Conservation (phyloP, 805 yeast genomes). For the Candida sonorensis region DNA sequence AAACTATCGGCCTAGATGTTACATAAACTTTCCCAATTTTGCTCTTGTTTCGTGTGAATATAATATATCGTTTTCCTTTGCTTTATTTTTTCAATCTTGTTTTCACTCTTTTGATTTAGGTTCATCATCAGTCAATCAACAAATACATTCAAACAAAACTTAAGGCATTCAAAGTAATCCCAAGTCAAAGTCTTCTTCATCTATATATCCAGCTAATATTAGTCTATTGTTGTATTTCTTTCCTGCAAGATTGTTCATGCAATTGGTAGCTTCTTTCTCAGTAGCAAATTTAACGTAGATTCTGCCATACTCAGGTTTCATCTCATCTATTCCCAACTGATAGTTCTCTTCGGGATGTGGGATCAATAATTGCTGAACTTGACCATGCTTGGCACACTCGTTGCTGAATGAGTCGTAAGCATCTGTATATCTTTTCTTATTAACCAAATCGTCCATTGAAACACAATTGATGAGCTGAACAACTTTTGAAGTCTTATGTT, state of each 20-base stretch:
- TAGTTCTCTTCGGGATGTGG: conserved; percentile 47
- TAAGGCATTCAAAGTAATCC: conserved; percentile 26
- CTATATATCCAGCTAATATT: conserved; percentile 55
- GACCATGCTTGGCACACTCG: conserved; percentile 47
- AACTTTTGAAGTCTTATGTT: conserved; percentile 35
- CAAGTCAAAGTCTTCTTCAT: conserved; percentile 51
- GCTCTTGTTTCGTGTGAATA: no score
- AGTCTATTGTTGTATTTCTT: conserved; percentile 60
- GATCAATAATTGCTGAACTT: conserved; percentile 46
- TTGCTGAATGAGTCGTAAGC: conserved; percentile 44
- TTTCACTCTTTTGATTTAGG: no score
- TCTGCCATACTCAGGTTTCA: conserved; percentile 60
- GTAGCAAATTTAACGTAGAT: conserved; percentile 60
- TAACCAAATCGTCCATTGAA: conserved; percentile 55
- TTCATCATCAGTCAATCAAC: no score
- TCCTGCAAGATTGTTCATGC: conserved; percentile 55
- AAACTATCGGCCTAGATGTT: neutral
- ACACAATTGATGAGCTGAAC: conserved; percentile 62
- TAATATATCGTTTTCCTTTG: no score
- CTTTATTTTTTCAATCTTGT: no score
- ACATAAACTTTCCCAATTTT: no score
- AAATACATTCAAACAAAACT: no score
- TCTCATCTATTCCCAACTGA: conserved; percentile 30
- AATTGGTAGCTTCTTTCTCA: conserved; percentile 44
- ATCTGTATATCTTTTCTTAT: conserved; percentile 40